phyloP scores from a whole-genome alignment of 257 asterid genomes.

The Solanum corneliomulleri region DNA sequence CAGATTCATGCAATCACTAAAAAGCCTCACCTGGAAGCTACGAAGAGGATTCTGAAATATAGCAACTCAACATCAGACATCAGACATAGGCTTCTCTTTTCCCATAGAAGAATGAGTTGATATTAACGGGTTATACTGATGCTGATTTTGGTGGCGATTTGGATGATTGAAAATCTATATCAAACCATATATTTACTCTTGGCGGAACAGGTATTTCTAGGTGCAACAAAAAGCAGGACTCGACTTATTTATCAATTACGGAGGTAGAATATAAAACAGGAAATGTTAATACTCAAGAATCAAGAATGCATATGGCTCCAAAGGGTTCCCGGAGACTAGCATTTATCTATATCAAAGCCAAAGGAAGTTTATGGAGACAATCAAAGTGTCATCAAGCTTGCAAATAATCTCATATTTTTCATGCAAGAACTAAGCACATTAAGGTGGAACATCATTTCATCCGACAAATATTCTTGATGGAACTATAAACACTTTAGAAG shows the following conservation, averaged over 20 bases:
- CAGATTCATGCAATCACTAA: neutral
- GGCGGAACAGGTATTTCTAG: neutral
- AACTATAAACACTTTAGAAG: neutral
- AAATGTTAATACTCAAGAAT: neutral
- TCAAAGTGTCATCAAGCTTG: neutral
- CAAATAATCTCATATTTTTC: neutral
- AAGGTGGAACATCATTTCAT: neutral
- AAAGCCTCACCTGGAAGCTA: neutral
- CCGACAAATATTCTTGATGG: neutral
- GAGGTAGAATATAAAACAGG: neutral
- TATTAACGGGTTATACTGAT: too few relatives aligned
- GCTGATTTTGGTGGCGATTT: neutral
- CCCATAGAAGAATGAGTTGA: neutral
- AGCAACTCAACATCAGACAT: neutral
- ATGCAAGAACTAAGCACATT: neutral
- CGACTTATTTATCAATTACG: neutral
- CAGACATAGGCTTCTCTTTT: neutral
- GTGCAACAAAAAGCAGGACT: neutral
- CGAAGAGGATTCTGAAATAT: neutral
- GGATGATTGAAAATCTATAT: neutral
- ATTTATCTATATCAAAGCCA: neutral
- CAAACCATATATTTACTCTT: neutral
- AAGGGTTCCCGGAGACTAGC: neutral
- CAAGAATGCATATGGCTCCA: slow-evolving; percentile 6
- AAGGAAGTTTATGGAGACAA: neutral